Conservation (phyloP, 2,329 filamentous ascomycete genomes). For the Lachnellula cervina region DNA sequence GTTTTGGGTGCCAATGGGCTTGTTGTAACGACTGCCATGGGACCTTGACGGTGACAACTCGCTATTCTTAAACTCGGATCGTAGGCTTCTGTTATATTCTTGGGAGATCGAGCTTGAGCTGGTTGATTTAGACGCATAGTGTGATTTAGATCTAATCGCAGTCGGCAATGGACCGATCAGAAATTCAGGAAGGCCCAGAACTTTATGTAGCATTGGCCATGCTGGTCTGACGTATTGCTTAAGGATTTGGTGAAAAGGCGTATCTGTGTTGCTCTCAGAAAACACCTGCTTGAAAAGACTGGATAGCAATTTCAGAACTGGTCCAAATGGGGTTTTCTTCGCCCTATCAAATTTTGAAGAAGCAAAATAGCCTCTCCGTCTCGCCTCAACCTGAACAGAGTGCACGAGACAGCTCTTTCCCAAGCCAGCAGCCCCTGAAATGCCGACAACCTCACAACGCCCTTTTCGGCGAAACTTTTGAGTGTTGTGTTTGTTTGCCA, state of each 20-base stretch:
- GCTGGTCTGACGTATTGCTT: slow-evolving; percentile 59
- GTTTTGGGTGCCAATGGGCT: slow-evolving; percentile 41
- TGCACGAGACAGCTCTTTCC: slow-evolving; percentile 63
- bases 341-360: slow-evolving; percentile 63
- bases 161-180: slow-evolving; percentile 42
- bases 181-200: slow-evolving; percentile 66
- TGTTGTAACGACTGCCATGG: slow-evolving; percentile 21
- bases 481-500: slow-evolving; percentile 24
- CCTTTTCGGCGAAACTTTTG: slow-evolving; percentile 55
- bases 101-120: slow-evolving; percentile 19
- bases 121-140: background rate
- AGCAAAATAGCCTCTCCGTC: slow-evolving; percentile 59
- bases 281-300: slow-evolving; percentile 64
- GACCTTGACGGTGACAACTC: slow-evolving; percentile 29
- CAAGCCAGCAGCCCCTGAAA: slow-evolving; percentile 58
- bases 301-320: slow-evolving; percentile 58
- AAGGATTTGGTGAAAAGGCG: slow-evolving; percentile 55
- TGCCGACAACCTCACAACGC: slow-evolving; percentile 58
- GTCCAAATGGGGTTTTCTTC: slow-evolving; percentile 56
- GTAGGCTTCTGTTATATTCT: slow-evolving; percentile 28
- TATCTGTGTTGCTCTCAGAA: slow-evolving; percentile 62
- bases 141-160: background rate
- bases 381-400: slow-evolving; percentile 55
- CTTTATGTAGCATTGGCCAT: slow-evolving; percentile 59
- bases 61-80: slow-evolving; percentile 21